A percentile compares a stretch with the other conserved stretches of the same genome.
These are phyloP conservation scores for Debaryomyces castellii DNA, from an alignment of 805 yeast species.

Conservation along the genomic window DNA sequence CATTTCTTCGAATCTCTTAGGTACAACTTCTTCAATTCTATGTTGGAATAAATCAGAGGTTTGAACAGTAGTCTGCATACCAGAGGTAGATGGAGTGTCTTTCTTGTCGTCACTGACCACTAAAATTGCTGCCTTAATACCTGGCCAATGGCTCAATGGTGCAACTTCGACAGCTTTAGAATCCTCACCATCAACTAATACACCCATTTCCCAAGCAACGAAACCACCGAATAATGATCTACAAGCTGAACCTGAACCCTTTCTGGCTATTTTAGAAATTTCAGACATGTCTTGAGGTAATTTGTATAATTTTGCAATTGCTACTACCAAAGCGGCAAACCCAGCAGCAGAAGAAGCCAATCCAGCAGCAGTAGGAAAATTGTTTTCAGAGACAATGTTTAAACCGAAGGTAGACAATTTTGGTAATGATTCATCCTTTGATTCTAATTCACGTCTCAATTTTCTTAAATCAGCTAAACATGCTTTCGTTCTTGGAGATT, in stretches of 20 bases:
- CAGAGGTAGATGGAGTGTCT: slow-evolving; percentile 91
- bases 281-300: slow-evolving; percentile 85
- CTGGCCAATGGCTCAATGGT: slow-evolving; percentile 83
- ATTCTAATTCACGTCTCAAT: slow-evolving; percentile 64
- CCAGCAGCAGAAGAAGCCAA: slow-evolving; percentile 98
- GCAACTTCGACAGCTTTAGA: slow-evolving; percentile 94
- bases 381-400: slow-evolving; percentile 88
- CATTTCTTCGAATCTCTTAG: slow-evolving; percentile 82
- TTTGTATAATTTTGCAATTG: slow-evolving; percentile 82
- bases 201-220: slow-evolving; percentile 99
- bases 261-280: slow-evolving; percentile 90
- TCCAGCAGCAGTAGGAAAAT: slow-evolving; percentile 99
- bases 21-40: slow-evolving; percentile 81
- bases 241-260: slow-evolving; percentile 98
- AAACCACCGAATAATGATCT: slow-evolving; percentile 95
- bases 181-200: slow-evolving; percentile 72
- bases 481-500: slow-evolving; percentile 61
- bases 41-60: slow-evolving; percentile 84
- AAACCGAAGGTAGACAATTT: slow-evolving; percentile 62
- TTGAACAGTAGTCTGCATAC: slow-evolving; percentile 93
- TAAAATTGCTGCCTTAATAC: slow-evolving; percentile 85
- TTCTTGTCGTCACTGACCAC: slow-evolving; percentile 93
- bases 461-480: slow-evolving; percentile 75
- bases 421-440: slow-evolving; percentile 52
- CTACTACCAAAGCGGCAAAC: slow-evolving; percentile 89